phyloP scores from a whole-genome alignment of 163 green algal species.

The Volvox carteri region DNA sequence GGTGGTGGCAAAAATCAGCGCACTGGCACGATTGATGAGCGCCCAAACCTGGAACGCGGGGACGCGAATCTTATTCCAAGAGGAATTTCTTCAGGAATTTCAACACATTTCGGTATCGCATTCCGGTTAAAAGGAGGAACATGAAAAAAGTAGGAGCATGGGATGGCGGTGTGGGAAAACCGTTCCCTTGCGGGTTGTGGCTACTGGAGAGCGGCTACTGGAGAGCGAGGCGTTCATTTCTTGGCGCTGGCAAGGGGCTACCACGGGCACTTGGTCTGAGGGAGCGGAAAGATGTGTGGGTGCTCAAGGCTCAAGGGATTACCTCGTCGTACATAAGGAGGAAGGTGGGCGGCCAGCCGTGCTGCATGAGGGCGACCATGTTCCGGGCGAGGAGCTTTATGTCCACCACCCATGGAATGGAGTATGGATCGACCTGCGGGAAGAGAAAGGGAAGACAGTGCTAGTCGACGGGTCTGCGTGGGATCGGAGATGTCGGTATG shows the following conservation, averaged over 20 bases:
- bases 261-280: too few relatives aligned
- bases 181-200: too few relatives aligned
- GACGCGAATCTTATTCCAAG: too few relatives aligned
- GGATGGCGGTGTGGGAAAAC: too few relatives aligned
- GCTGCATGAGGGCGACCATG: slow-evolving; percentile 61
- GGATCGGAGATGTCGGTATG: neutral
- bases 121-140: too few relatives aligned
- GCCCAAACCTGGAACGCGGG: slow-evolving; percentile 41
- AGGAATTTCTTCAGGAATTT: too few relatives aligned
- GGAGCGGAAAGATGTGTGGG: neutral
- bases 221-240: too few relatives aligned
- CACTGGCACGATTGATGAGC: slow-evolving; percentile 16
- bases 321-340: slow-evolving; percentile 66
- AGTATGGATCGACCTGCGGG: neutral
- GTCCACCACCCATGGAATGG: slow-evolving; percentile 21
- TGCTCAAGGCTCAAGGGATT: neutral
- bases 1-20: slow-evolving; percentile 58
- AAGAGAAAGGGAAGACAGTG: neutral
- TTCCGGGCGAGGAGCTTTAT: slow-evolving; percentile 36
- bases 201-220: too few relatives aligned
- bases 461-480: neutral
- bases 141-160: too few relatives aligned
- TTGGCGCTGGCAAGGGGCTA: too few relatives aligned
- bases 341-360: slow-evolving; percentile 73
- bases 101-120: too few relatives aligned